Evolutionary conservation across 108 stramenopile genomes (phyloP).

Genomic region (Nannochloropsis gaditana): DNA sequence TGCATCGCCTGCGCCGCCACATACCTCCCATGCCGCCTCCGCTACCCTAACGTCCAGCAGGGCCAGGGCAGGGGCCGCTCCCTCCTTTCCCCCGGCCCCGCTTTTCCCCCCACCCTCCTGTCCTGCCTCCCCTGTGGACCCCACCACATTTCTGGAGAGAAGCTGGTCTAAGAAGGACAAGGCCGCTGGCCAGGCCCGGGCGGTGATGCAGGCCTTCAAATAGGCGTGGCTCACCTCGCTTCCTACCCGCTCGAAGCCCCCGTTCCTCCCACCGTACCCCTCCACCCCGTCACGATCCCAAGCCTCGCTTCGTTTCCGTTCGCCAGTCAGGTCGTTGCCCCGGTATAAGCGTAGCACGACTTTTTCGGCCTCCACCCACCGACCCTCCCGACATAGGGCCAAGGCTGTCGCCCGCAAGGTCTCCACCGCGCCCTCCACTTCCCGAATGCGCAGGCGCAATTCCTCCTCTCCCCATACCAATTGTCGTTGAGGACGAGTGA

Average conservation of each 20-base stretch:
- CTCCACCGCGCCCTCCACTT: background rate
- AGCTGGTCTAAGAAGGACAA: background rate
- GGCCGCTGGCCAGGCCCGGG: background rate
- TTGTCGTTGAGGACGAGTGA: background rate
- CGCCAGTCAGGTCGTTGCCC: background rate
- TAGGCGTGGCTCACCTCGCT: background rate
- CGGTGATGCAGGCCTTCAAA: background rate
- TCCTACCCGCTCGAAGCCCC: background rate
- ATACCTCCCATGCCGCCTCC: background rate
- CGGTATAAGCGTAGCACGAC: background rate
- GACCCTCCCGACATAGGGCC: background rate
- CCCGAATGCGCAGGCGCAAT: background rate
- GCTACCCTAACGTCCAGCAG: background rate
- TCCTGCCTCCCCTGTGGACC: background rate
- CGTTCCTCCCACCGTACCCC: background rate
- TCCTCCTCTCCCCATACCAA: background rate
- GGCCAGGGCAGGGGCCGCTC: background rate
- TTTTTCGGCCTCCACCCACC: conserved; percentile 14
- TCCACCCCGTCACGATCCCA: background rate
- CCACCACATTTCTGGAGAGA: background rate
- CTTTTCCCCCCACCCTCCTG: background rate
- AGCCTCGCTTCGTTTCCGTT: background rate
- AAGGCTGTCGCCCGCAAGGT: background rate
- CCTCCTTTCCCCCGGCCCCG: background rate
- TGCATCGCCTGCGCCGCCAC: background rate